These are phyloP conservation scores for Bretziella fagacearum DNA, from an alignment of 2,329 filamentous ascomycete genomes.

Conservation along the genomic window DNA sequence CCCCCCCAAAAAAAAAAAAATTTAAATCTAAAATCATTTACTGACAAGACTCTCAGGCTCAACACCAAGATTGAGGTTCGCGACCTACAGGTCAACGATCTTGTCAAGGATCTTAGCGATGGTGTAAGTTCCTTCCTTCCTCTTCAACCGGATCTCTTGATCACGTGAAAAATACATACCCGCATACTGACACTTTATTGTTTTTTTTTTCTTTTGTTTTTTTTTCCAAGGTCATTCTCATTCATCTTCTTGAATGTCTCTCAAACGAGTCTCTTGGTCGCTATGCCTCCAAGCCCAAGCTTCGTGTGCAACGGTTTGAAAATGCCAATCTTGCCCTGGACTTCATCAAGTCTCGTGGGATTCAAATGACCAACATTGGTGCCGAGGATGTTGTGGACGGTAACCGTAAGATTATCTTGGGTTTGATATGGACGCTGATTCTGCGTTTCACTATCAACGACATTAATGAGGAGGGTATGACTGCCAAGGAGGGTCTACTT, in stretches of 20 bases:
- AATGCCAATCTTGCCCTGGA: constrained; percentile 93
- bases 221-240: constrained; percentile 63
- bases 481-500: constrained; percentile 85
- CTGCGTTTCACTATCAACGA: constrained; percentile 95
- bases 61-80: constrained; percentile 83
- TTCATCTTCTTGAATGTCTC: constrained; percentile 92
- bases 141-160: not conserved
- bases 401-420: constrained; percentile 92
- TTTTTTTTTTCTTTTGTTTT: not conserved
- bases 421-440: constrained; percentile 97
- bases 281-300: constrained; percentile 89
- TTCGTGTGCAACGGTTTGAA: constrained; percentile 92
- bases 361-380: constrained; percentile 97
- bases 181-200: not conserved
- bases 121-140: constrained; percentile 45
- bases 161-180: not conserved
- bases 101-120: constrained; percentile 80
- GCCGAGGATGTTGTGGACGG: constrained; percentile 97
- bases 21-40: not conserved
- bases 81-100: constrained; percentile 64
- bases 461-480: constrained; percentile 96
- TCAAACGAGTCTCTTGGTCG: constrained; percentile 87
- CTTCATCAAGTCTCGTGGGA: constrained; percentile 77
- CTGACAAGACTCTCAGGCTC: constrained; percentile 62
- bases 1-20: no score